Evolutionary conservation across 2,329 filamentous ascomycete genomes (phyloP).

Genomic region (Fusarium pseudocircinatum): DNA sequence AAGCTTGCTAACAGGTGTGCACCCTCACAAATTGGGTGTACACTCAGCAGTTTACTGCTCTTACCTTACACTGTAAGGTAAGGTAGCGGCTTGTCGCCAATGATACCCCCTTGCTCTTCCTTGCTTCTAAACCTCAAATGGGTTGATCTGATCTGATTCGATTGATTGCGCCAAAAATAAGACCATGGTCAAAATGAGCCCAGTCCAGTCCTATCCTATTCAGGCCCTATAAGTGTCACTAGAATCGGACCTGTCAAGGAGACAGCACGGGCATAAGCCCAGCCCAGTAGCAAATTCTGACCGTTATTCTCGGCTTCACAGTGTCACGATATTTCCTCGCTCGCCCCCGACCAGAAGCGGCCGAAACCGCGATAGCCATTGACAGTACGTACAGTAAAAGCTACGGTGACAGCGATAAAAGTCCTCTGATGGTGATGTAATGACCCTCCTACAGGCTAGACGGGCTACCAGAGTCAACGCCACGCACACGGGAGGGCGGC

Average conservation of each 20-base stretch:
- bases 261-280: slow-evolving; percentile 28
- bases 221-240: neutral
- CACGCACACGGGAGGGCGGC: slow-evolving; percentile 34
- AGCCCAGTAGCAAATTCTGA: slow-evolving; percentile 4
- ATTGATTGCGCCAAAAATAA: slow-evolving; percentile 34
- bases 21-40: slow-evolving; percentile 17
- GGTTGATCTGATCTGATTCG: slow-evolving; percentile 35
- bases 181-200: slow-evolving; percentile 21
- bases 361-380: slow-evolving; percentile 19
- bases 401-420: neutral
- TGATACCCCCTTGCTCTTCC: slow-evolving; percentile 4
- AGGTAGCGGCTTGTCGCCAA: neutral
- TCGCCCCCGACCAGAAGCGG: slow-evolving; percentile 16
- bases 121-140: slow-evolving; percentile 19
- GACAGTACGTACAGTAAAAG: neutral
- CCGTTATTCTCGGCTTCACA: slow-evolving; percentile 7
- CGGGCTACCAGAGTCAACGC: neutral
- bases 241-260: slow-evolving; percentile 32
- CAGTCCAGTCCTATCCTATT: neutral
- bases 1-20: slow-evolving; percentile 2
- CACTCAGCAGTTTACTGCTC: neutral
- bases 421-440: slow-evolving; percentile 40
- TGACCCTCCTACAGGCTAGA: neutral
- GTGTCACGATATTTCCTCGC: slow-evolving; percentile 27
- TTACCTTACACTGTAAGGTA: neutral